phyloP scores from a whole-genome alignment of 1,284 basidiomycete species.

The Rhodotorula sp. region DNA sequence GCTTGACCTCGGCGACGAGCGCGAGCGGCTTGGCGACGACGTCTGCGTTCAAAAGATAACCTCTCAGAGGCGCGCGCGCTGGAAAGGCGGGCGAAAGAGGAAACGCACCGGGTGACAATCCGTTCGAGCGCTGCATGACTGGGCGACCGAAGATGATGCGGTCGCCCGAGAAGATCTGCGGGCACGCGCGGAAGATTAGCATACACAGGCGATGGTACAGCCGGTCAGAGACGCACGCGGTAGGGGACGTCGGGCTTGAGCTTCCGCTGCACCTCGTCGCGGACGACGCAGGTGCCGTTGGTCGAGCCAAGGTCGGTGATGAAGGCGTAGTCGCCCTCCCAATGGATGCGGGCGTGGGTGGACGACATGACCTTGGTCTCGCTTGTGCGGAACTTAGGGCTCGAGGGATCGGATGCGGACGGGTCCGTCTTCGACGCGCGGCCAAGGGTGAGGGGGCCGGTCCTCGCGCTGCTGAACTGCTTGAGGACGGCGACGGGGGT shows the following conservation, averaged over 20 bases:
- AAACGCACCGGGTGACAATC: background rate
- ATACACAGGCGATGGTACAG: background rate
- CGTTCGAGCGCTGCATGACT: background rate
- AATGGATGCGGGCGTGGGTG: conserved; percentile 10
- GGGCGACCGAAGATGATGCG: conserved; percentile 20
- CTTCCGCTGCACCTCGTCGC: background rate
- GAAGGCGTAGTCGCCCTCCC: conserved; percentile 9
- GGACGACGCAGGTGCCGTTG: conserved; percentile 14
- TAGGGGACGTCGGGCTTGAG: conserved; percentile 1
- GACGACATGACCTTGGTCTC: conserved; percentile 30
- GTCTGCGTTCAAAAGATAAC: background rate
- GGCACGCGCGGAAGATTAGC: background rate
- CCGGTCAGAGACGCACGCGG: background rate
- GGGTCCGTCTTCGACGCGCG: conserved; percentile 7
- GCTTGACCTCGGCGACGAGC: background rate
- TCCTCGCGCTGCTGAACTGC: background rate
- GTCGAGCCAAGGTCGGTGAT: conserved; percentile 18
- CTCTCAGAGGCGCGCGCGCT: too few species aligned
- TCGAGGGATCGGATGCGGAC: conserved; percentile 1
- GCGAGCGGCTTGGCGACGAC: conserved; percentile 10
- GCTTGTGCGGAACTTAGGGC: conserved; percentile 17
- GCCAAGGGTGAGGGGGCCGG: conserved; percentile 4
- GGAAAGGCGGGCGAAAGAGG: background rate
- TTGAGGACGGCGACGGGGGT: background rate
- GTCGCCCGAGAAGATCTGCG: conserved; percentile 14